Base-by-base conservation (phyloP, 306 rosid genomes). In the Begonia masoniana region DNA sequence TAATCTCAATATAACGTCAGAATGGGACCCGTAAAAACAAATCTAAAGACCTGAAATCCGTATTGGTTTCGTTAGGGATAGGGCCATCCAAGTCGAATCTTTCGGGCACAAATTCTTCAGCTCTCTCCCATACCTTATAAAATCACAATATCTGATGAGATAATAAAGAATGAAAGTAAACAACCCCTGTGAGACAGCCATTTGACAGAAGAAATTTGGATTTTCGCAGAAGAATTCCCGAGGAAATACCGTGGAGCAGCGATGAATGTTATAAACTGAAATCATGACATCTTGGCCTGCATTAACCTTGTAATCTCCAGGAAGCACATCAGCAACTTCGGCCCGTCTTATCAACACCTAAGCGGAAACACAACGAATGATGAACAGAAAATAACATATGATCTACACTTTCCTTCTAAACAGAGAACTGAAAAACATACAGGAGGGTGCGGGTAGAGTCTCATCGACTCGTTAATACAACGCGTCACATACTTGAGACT, bases 261-360 rank as follows among this genome's bases (percentile, higher is more conserved):
- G 96, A 66, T 83, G 96, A 66, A 81, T 77, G 70, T 91, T 91
- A 67, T 86, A 91, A 16, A 91, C 99, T 52, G 96, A 86, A 61
- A 91, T 86, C 96, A 86, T 91, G 50, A 91, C 77, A 79, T 91
- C 96, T 74, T 91, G 99, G 74, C 99, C 96, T 46, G 91, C 82
- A 54, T 79, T 63, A 58, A 86, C 77, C 77, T 78, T 86, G 88
- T 75, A 91, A 65, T 65, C 71, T 62, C 99, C 96, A 3, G 94
- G 96, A 60, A 91, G 94, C 70, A 59, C 64, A 31, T 91, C 96
- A 54, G 83, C 82, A 56, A 81, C 84, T 78, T 59, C 76, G 71
- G 99, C 95, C 72, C 99, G 77, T 83, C 99, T 86, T 71, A 91
- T 75, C 72, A 91, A 75, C 42, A 91, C 96, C 99, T 85, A 70